A percentile compares a stretch with the other conserved stretches of the same genome.
Evolutionary conservation across 2,329 filamentous ascomycete genomes (phyloP).

Genomic region (Colletotrichum chlorophyti): DNA sequence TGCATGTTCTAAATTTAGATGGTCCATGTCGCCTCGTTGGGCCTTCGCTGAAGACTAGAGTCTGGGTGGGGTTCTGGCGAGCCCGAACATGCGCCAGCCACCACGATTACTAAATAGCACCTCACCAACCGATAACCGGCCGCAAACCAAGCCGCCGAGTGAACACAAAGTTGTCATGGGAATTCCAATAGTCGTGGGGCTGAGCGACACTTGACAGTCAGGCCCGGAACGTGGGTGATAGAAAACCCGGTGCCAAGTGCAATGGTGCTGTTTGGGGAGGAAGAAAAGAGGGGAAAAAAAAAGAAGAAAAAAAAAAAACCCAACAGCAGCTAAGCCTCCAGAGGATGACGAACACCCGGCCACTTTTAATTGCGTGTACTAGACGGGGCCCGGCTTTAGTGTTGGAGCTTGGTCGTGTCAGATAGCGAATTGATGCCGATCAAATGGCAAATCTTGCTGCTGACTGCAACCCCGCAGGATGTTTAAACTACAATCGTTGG

Average conservation of each 20-base stretch:
- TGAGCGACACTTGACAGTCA: background rate
- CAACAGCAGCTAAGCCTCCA: constrained; percentile 28
- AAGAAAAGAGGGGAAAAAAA: background rate
- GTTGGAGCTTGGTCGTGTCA: constrained; percentile 24
- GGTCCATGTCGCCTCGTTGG: background rate
- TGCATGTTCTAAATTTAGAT: constrained; percentile 27
- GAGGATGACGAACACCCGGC: constrained; percentile 26
- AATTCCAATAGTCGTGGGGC: no score
- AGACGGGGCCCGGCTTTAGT: constrained; percentile 14
- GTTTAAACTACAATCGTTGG: background rate
- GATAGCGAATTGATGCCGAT: constrained; percentile 14
- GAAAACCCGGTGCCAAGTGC: constrained; percentile 11
- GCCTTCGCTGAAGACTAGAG: constrained; percentile 1
- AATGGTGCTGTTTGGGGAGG: background rate
- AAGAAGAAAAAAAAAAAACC: no score
- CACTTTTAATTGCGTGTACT: constrained; percentile 23
- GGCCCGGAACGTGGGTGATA: constrained; percentile 6
- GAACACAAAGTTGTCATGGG: no score
- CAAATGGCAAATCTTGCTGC: constrained; percentile 17
- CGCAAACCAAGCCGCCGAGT: constrained; percentile 6
- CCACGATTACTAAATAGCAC: constrained; percentile 13
- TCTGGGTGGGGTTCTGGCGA: constrained; percentile 23
- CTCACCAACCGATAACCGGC: constrained; percentile 11
- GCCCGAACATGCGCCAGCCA: constrained; percentile 15
- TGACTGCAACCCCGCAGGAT: background rate